Evolutionary conservation across 306 rosid genomes (phyloP), one percentile per base, ranked within the genome.

Genomic region (Prosopis cineraria): DNA sequence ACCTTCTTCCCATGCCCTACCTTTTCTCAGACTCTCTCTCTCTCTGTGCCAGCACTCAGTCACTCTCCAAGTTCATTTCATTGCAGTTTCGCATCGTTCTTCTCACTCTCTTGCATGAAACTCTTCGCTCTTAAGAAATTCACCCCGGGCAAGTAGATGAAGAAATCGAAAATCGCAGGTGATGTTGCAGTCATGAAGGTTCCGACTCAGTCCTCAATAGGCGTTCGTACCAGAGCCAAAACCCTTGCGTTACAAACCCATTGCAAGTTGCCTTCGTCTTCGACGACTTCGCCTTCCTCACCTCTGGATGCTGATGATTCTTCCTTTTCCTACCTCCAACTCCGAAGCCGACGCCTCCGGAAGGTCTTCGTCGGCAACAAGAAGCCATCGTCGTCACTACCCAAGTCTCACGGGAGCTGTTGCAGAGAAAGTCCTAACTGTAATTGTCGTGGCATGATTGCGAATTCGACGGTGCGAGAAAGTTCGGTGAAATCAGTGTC

Each of bases 161-260:
- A 84, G 84, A 93, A 91, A 78, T 84, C 97, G 9, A 93, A 90
- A 78, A 79, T 78, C 75, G 66, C 85, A 1, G 88, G 86, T 45
- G 91, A 86, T 10, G 88, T 93, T 7, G 84, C 89, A 9, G 81
- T 86, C 53, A 86, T 85, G 96, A 95, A 93, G 72, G 70, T 80
- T 20, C 73, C 91, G 0, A 79, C 89, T 0, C 89, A 82, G 19
- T 58, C 94, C 63, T 73, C 94, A 8, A 50, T 75, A 24, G 97
- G 97, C 4, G 96, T 94, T 24, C 91, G 98, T 3, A 94, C 98
- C 14, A 77, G 98, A 72, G 96, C 97, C 73, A 91, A 81, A 74
- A 79, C 91, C 79, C 87, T 88, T 53, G 95, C 95, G 0, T 86
- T 87, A n/a, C 91, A 73, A 29, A 84, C 74, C 31, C 91, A 84